A percentile compares a stretch with the other conserved stretches of the same genome.
Evolutionary conservation across 495 filamentous ascomycete genomes (phyloP).

Genomic region (Penicillium flavigenum): DNA sequence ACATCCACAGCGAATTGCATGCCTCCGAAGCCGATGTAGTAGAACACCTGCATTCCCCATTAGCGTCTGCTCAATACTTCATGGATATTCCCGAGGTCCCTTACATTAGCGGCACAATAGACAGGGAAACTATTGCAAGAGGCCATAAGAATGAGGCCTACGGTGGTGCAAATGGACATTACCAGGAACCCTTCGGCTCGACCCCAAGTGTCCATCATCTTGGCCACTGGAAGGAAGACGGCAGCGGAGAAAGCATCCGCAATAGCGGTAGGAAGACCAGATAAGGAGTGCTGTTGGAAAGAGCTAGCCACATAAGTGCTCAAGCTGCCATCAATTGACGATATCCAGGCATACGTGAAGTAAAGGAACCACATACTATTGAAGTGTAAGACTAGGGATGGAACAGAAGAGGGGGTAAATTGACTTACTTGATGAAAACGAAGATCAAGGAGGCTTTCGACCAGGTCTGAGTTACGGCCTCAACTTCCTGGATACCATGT

Average conservation of each 20-base stretch:
- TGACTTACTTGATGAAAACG: constrained; percentile 37
- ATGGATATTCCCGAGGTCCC: background rate
- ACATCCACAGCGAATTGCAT: constrained; percentile 51
- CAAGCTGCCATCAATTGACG: constrained; percentile 27
- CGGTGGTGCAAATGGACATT: constrained; percentile 34
- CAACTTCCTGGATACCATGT: constrained; percentile 36
- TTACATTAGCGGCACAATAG: constrained; percentile 43
- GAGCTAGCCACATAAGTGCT: constrained; percentile 35
- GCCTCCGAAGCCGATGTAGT: constrained; percentile 50
- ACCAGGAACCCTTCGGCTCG: constrained; percentile 52
- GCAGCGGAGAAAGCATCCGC: constrained; percentile 56
- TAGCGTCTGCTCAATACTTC: background rate
- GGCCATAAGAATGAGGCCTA: constrained; percentile 52
- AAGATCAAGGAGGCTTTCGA: constrained; percentile 28
- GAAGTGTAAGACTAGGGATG: background rate
- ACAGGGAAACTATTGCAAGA: constrained; percentile 44
- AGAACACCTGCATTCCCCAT: constrained; percentile 39
- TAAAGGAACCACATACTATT: constrained; percentile 39
- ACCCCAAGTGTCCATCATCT: constrained; percentile 66
- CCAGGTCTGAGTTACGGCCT: constrained; percentile 41
- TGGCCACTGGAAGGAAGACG: constrained; percentile 59
- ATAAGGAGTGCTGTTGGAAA: constrained; percentile 35
- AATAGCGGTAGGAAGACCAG: constrained; percentile 32
- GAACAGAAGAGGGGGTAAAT: background rate
- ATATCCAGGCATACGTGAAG: constrained; percentile 28